Base-by-base conservation (phyloP, 2,329 filamentous ascomycete species). In the Sarocladium oryzae region DNA sequence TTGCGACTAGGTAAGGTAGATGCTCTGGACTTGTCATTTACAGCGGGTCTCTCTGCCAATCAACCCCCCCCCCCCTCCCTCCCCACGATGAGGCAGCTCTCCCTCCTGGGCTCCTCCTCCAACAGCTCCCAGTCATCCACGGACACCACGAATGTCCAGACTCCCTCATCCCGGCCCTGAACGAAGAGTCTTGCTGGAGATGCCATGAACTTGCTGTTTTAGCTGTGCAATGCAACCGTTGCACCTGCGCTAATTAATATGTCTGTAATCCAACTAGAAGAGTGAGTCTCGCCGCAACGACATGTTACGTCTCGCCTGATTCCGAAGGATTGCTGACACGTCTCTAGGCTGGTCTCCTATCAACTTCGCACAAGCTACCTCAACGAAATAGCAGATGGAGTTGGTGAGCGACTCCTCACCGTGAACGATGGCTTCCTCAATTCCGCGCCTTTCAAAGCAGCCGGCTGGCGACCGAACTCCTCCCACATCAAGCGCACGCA, bases 311-410 rank as follows among this genome's bases (percentile, higher is more conserved):
- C 41, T 20, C 24, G 28, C 16, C 35, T 21, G 10, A 6, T 8
- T 23, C 16, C 6, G 7, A 36, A 36, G 7, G 33, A n/a, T 40
- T 16, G 50, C 60, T 66, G 26, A 65, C 56, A 11, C 30, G 37
- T 18, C 21, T 23, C 23, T 60, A 90, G 86, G 66, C 84, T 93
- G 66, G 85, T 91, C 40, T 81, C 88, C 52, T 92, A 92, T 70
- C 87, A 90, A 66, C 75, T 95, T 52, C 85, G 88, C 50, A 86
- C 86, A 33, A 85, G 85, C 60, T 93, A 93, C 63, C 81, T 95
- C 32, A 83, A 84, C 57, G 82, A 88, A 56, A 84, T 91, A 57
- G 86, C 86, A 57, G 88, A 95, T 64, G 89, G 88, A 55, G 87
- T 93, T 7, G 88, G 88, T 57, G 89, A 95, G 66, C 84, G 88